phyloP scores from a whole-genome alignment of 2,329 filamentous ascomycete species.

The Aspergillus sp. region DNA sequence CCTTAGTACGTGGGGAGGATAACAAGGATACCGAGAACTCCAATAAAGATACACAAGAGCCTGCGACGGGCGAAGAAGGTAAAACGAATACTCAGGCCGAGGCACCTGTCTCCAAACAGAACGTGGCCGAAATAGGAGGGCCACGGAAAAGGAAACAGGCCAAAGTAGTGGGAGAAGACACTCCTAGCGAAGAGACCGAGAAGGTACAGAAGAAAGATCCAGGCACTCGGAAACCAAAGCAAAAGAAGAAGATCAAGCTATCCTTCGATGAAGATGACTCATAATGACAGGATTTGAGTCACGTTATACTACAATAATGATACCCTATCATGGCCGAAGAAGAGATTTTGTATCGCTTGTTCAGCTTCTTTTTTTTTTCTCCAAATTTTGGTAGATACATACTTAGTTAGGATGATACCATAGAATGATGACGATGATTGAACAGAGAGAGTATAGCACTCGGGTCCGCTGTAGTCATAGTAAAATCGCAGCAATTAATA shows the following conservation, averaged over 20 bases:
- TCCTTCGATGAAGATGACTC: constrained; percentile 40
- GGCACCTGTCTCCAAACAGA: constrained; percentile 32
- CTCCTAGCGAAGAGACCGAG: constrained; percentile 22
- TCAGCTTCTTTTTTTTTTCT: not conserved
- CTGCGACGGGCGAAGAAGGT: constrained; percentile 16
- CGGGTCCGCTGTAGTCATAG: not conserved
- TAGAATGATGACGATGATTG: not conserved
- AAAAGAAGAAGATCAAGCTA: constrained; percentile 49
- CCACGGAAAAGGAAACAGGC: constrained; percentile 46
- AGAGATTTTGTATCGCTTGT: not conserved
- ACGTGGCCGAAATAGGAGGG: constrained; percentile 43
- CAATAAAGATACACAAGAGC: constrained; percentile 11
- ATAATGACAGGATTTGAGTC: constrained; percentile 11
- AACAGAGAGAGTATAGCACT: not conserved
- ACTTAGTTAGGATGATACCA: not conserved
- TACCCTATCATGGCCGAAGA: not conserved
- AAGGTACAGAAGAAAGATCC: constrained; percentile 25
- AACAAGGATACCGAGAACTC: constrained; percentile 14
- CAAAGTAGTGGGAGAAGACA: constrained; percentile 43
- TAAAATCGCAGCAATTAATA: constrained; percentile 12
- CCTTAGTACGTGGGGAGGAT: constrained; percentile 35
- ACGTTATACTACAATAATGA: not conserved
- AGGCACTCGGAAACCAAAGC: constrained; percentile 37
- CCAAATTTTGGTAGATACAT: not conserved
- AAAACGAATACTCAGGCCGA: constrained; percentile 19